A percentile compares a stretch with the other conserved stretches of the same genome.
Evolutionary conservation across 768 basidiomycete species (phyloP).

Genomic region (Boletus rex-veris): DNA sequence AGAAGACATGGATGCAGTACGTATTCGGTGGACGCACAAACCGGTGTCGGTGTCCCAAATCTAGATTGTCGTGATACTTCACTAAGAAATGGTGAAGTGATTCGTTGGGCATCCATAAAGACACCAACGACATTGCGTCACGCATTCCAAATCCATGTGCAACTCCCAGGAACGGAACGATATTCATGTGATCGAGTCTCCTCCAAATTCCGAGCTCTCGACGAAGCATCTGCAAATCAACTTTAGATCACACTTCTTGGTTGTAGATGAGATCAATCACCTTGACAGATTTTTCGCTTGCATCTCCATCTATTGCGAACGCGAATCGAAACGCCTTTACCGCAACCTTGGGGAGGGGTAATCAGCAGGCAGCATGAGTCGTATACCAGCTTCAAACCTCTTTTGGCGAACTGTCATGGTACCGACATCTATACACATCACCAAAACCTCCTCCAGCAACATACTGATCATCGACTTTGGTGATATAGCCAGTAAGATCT

Average conservation of each 20-base stretch:
- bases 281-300: not conserved
- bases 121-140: constrained; percentile 24
- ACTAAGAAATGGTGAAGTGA: constrained; percentile 21
- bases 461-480: not conserved
- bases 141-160: constrained; percentile 22
- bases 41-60: not conserved
- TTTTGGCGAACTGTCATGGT: not conserved
- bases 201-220: constrained; percentile 30
- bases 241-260: not conserved
- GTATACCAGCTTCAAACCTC: not conserved
- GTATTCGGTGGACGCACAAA: constrained; percentile 15
- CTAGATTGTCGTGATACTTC: not conserved
- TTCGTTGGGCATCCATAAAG: constrained; percentile 29
- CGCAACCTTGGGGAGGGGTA: constrained; percentile 10
- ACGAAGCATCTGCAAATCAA: constrained; percentile 14
- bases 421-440: constrained; percentile 2
- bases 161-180: too few species aligned
- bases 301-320: not conserved
- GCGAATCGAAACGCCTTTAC: constrained; percentile 15
- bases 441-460: not conserved
- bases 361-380: not conserved
- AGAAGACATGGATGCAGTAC: constrained; percentile 7
- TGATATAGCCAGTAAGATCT: constrained; percentile 9
- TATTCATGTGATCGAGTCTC: constrained; percentile 13
- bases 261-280: not conserved